These are phyloP conservation scores for Cladophialophora immunda DNA, from an alignment of 2,329 filamentous ascomycete species.

Conservation along the genomic window DNA sequence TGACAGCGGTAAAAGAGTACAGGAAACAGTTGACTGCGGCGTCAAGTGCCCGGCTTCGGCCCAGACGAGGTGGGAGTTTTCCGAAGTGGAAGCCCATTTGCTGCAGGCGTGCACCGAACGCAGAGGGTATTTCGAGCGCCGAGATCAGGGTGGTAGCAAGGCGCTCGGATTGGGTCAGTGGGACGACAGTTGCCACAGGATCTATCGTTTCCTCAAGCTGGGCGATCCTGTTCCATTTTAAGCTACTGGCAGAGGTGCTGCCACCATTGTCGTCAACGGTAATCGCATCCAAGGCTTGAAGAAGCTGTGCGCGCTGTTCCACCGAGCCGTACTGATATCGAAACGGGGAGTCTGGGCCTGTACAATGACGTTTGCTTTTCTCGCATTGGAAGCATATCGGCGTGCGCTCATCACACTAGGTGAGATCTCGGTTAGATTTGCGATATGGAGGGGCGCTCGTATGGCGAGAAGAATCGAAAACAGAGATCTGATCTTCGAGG, in stretches of 20 bases:
- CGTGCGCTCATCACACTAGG: slow-evolving; percentile 21
- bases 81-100: slow-evolving; percentile 15
- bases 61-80: slow-evolving; percentile 14
- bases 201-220: not conserved
- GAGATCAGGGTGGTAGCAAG: slow-evolving; percentile 3
- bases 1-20: slow-evolving; percentile 12
- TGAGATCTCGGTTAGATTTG: slow-evolving; percentile 19
- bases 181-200: slow-evolving; percentile 1
- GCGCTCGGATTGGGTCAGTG: slow-evolving; percentile 5
- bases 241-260: not conserved
- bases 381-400: slow-evolving; percentile 21
- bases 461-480: not conserved
- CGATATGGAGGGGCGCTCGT: not conserved
- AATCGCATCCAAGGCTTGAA: slow-evolving; percentile 16
- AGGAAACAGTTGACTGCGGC: slow-evolving; percentile 19
- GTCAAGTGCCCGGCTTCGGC: slow-evolving; percentile 18
- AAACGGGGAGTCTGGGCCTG: slow-evolving; percentile 21
- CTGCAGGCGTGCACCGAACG: slow-evolving; percentile 18
- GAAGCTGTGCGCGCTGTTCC: slow-evolving; percentile 16
- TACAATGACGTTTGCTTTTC: slow-evolving; percentile 28
- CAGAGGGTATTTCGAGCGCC: slow-evolving; percentile 12
- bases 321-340: slow-evolving; percentile 22
- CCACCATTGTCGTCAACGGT: not conserved
- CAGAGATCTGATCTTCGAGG: not conserved
- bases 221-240: not conserved